Conservation (phyloP, 1,139 yeast species). For the Diutina catenulata region DNA sequence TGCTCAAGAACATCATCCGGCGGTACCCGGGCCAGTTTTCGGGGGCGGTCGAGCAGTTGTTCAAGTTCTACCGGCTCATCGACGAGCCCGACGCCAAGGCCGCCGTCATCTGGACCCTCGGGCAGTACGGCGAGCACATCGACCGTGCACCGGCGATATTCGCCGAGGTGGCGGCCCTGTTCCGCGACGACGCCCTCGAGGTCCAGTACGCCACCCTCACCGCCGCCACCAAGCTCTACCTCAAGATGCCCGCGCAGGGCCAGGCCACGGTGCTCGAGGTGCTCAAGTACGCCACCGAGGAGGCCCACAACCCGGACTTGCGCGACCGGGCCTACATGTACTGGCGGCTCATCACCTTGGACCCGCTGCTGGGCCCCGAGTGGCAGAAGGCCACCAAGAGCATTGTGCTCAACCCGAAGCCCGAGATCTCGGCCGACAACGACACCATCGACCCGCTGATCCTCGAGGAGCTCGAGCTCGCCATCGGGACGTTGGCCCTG, state of each 20-base stretch:
- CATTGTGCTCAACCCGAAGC: constrained; percentile 49
- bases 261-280: constrained; percentile 48
- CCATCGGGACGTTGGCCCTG: constrained; percentile 73
- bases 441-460: constrained; percentile 61
- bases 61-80: constrained; percentile 32
- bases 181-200: constrained; percentile 52
- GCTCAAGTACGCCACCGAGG: constrained; percentile 66
- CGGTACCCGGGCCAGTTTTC: constrained; percentile 49
- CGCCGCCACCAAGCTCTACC: constrained; percentile 60
- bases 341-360: constrained; percentile 64
- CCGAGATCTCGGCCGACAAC: constrained; percentile 54
- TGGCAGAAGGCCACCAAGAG: constrained; percentile 36
- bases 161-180: constrained; percentile 31
- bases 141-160: constrained; percentile 36
- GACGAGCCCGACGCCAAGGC: constrained; percentile 75
- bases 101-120: constrained; percentile 76
- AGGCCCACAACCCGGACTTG: constrained; percentile 64
- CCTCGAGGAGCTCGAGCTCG: constrained; percentile 71
- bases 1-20: constrained; percentile 64
- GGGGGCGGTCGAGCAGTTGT: constrained; percentile 26
- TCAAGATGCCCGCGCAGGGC: constrained; percentile 43
- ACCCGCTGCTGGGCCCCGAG: constrained; percentile 11
- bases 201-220: constrained; percentile 70
- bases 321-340: constrained; percentile 80
- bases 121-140: constrained; percentile 51